Conservation (phyloP, 768 basidiomycete species). For the Pholiota molesta region DNA sequence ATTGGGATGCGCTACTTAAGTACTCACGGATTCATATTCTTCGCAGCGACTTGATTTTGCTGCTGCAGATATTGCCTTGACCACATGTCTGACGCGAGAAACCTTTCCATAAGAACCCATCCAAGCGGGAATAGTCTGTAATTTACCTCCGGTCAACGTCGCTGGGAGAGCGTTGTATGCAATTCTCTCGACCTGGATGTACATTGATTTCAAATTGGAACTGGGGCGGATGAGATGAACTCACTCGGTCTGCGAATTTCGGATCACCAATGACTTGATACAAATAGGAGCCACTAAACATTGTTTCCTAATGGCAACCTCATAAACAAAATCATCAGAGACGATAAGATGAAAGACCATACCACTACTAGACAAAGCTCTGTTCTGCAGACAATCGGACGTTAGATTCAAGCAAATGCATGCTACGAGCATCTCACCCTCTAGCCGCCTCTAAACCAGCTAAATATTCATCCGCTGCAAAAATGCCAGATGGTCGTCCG, state of each 20-base stretch:
- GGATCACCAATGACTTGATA: conserved; percentile 60
- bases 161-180: conserved; percentile 56
- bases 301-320: conserved; percentile 47
- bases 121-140: too few relatives aligned
- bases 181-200: conserved; percentile 43
- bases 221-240: conserved; percentile 10
- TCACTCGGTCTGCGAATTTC: conserved; percentile 51
- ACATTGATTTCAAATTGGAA: background rate
- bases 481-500: conserved; percentile 58
- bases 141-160: conserved; percentile 46
- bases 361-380: conserved; percentile 59
- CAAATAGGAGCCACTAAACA: conserved; percentile 61
- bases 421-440: conserved; percentile 41
- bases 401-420: too few relatives aligned
- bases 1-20: background rate
- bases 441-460: conserved; percentile 56
- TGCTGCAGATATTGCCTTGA: conserved; percentile 61
- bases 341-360: conserved; percentile 17
- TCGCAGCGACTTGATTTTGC: conserved; percentile 58
- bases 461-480: conserved; percentile 58
- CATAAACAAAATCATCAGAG: background rate
- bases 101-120: too few relatives aligned
- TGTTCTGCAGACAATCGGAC: conserved; percentile 35
- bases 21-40: conserved; percentile 55
- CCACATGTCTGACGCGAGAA: conserved; percentile 48